Evolutionary conservation across 768 basidiomycete species (phyloP), one percentile per base, ranked within the genome.

Genomic region (Xerocomellus dryophilus): DNA sequence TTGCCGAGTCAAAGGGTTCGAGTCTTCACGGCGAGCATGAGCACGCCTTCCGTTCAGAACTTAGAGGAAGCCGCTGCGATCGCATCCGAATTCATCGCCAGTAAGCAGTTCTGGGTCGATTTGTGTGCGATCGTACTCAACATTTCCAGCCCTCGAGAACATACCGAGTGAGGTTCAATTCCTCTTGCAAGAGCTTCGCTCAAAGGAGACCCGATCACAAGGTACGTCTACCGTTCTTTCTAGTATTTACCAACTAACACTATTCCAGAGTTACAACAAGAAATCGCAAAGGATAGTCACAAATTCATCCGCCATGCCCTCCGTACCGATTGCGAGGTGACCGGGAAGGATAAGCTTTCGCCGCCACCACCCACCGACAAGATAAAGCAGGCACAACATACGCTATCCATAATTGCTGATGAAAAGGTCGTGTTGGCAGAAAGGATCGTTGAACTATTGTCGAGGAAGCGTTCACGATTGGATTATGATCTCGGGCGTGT

Each of bases 51-150:
- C 0, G 63, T 70, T 29, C 69, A 70, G 35, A 74, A 71, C 52
- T 66, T 79, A 56, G 79, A 80, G 61, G 79, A 80, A 47, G 79
- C 80, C 14, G 78, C 78, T 6, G 60, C 69, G 15, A 73, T 81
- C 40, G 76, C 80, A 21, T 72, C 78, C 20, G 79, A 80, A 56
- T 80, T 74, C 58, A 75, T 80, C 14, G 69, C 72, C 9, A 78
- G 79, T 79, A 42, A 64, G 80, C 65, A 4, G 3, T 38, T 11
- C n/a, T 15, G 6, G 7, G 2, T 34, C 10, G 3, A 38, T 32
- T 4, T n/a, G 6, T 35, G 25, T 42, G 10, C n/a, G 17, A 29
- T 36, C 31, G 10, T 27, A 21, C 17, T 39, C 38, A 46, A 23
- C 12, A 12, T 29, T 18, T 27, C 17, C 58, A 80, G 79, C 76